Evolutionary conservation across 1,284 basidiomycete genomes (phyloP), one percentile per base, ranked within the genome.

Genomic region (Exsudoporus floridanus): DNA sequence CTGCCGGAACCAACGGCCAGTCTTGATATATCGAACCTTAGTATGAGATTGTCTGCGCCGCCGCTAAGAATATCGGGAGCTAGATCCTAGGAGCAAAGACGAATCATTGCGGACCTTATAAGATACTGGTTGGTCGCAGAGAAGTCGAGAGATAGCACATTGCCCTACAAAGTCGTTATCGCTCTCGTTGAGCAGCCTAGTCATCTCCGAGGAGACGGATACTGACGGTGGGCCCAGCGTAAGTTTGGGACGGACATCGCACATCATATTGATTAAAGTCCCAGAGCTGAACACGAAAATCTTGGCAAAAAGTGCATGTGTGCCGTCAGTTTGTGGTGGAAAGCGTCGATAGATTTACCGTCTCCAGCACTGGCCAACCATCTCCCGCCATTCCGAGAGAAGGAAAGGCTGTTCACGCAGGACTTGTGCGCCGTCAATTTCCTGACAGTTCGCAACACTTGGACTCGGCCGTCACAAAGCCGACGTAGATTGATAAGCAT

Each of bases 321-420:
- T 39, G 46, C 31, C n/a, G 49, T 55, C 41, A 60, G 62, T 34
- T 19, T 35, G 48, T 43, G 28, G 43, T 33, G 45, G 33, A 40
- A 37, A 47, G 37, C 19, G 48, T 52, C 19, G 27, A 49, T 13
- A 10, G 59, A 74, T 50, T 63, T 64, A 86, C 88, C 88, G 66
- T 92, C 89, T 27, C 89, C 88, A 13, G 83, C 89, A 64, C 83
- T 88, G 0, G 87, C 88, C 30, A 91, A 68, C 76, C 83, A 90
- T 53, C 81, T 74, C 1, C 86, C 86, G 36, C 80, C 78, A 7
- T 76, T 72, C 3, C 73, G 73, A 2, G 87, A 88, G 62, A 89
- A 84, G 0, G 77, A 69, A 3, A 91, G 75, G 3, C 80, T 77
- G 59, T 91, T 91, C 21, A 91, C 81, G 64, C 88, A 91, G 1